A percentile compares a stretch with the other conserved stretches of the same genome.
phyloP scores from a whole-genome alignment of 208 protist species.

The Crithidia fasciculata region DNA sequence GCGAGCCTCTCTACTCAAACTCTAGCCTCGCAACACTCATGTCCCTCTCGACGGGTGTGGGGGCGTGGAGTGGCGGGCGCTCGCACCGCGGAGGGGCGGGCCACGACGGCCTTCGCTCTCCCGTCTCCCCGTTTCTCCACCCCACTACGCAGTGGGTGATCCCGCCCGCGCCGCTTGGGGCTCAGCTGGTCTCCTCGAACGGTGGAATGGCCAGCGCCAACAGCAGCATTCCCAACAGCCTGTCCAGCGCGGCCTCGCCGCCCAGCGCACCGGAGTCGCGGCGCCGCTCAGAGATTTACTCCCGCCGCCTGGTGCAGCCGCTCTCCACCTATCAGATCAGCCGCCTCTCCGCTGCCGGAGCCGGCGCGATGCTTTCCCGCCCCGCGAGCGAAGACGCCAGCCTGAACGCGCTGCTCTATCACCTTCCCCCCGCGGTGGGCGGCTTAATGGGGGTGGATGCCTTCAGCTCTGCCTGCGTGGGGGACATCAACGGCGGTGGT shows the following conservation, averaged over 20 bases:
- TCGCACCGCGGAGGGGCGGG: neutral
- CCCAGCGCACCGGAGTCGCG: constrained; percentile 16
- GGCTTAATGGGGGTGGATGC: neutral
- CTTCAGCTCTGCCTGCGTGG: neutral
- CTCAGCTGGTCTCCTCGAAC: neutral
- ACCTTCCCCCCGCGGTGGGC: constrained; percentile 1
- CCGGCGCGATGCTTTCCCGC: neutral
- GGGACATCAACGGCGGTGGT: neutral
- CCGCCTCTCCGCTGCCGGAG: constrained; percentile 9
- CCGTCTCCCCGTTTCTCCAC: constrained; percentile 1
- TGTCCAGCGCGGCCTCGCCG: constrained; percentile 16
- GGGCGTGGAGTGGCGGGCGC: neutral
- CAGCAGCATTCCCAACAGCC: constrained; percentile 11
- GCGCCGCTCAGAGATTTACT: constrained; percentile 6
- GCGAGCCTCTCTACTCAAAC: constrained; percentile 15
- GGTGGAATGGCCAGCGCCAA: constrained; percentile 18
- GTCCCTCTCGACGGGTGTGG: constrained; percentile 6
- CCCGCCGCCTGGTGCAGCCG: neutral
- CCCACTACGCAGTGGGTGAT: constrained; percentile 19
- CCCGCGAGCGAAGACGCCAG: constrained; percentile 8
- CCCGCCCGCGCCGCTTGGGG: constrained; percentile 6
- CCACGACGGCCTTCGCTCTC: neutral
- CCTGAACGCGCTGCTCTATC: constrained; percentile 13
- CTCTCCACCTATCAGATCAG: constrained; percentile 1
- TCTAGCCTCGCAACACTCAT: constrained; percentile 25